Conservation (phyloP, 140 eudicot genomes). For the Eryngium alpinum region DNA sequence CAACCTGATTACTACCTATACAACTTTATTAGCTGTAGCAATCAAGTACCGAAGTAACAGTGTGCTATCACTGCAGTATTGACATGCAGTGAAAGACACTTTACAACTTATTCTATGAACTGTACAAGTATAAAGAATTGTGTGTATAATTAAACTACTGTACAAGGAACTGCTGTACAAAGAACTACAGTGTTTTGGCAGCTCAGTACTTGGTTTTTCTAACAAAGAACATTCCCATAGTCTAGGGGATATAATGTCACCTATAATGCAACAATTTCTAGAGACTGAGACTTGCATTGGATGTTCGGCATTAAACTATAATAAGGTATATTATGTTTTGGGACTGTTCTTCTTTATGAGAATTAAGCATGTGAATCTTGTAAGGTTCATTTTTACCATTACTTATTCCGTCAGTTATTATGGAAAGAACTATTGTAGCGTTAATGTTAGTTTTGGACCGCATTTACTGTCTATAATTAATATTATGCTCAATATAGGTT, state of each 20-base stretch:
- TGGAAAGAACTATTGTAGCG: background rate
- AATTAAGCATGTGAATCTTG: background rate
- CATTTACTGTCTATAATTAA: background rate
- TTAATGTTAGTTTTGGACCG: background rate
- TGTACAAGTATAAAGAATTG: no score
- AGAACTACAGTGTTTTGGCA: no score
- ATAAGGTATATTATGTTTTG: constrained; percentile 56
- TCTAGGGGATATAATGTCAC: constrained; percentile 90
- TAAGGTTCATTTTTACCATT: background rate
- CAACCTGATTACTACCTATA: no score
- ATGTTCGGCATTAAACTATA: constrained; percentile 50
- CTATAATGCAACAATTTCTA: constrained; percentile 74
- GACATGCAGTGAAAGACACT: no score
- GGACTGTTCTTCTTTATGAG: background rate
- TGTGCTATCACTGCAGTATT: no score
- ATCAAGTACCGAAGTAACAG: no score
- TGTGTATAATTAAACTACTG: no score
- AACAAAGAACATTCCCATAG: constrained; percentile 63
- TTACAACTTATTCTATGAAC: no score
- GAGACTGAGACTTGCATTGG: constrained; percentile 16
- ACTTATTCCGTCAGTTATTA: background rate
- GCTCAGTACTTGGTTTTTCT: no score
- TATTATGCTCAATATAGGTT: background rate
- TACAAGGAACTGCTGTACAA: no score
- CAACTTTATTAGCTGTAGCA: no score